phyloP scores from a whole-genome alignment of 2,329 filamentous ascomycete genomes.

The Lachnellula arida region DNA sequence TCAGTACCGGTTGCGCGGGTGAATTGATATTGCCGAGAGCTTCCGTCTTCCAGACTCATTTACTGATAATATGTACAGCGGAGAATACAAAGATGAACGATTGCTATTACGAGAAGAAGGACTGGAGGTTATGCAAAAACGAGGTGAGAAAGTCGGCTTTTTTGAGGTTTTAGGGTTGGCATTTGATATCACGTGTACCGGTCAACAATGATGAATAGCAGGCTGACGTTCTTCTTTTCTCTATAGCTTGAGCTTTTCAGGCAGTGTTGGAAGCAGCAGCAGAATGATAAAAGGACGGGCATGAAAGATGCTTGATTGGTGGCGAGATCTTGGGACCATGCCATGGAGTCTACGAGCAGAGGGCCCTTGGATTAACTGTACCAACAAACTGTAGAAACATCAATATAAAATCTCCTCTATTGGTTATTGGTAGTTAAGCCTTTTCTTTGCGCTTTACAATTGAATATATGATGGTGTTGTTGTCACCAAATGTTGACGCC shows the following conservation, averaged over 20 bases:
- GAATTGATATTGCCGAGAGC: constrained; percentile 26
- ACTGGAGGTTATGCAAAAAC: constrained; percentile 83
- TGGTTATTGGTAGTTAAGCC: too few species aligned
- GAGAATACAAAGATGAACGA: constrained; percentile 90
- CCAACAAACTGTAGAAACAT: not conserved
- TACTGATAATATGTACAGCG: constrained; percentile 43
- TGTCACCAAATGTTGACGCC: not conserved
- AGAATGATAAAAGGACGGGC: constrained; percentile 78
- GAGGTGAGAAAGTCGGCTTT: constrained; percentile 60
- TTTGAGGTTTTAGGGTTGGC: constrained; percentile 17
- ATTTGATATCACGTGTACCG: constrained; percentile 22
- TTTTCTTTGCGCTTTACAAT: not conserved
- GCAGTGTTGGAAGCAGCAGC: constrained; percentile 85
- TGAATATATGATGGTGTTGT: constrained; percentile 6
- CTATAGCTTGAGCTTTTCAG: constrained; percentile 82
- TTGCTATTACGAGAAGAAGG: constrained; percentile 93
- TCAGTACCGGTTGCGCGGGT: constrained; percentile 93
- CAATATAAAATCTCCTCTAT: not conserved
- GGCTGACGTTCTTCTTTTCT: constrained; percentile 10
- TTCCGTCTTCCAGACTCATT: constrained; percentile 4
- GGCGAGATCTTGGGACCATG: not conserved
- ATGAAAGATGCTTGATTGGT: constrained; percentile 58
- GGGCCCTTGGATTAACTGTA: not conserved
- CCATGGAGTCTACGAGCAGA: not conserved
- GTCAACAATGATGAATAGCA: not conserved